Base-by-base conservation (phyloP, 345 rosid species). In the Adansonia digitata region DNA sequence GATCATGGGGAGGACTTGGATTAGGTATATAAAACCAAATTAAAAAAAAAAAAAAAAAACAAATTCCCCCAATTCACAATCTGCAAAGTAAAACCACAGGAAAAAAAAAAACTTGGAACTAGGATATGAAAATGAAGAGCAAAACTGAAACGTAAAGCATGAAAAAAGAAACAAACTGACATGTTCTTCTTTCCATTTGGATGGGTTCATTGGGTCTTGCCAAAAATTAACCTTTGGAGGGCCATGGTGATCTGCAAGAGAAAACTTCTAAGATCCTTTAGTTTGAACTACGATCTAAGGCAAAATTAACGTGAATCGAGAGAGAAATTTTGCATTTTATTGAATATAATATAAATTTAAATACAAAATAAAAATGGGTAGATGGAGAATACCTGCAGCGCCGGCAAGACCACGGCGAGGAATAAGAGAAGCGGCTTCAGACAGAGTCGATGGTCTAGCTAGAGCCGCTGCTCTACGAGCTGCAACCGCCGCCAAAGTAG, bases 161-260 rank as follows among this genome's bases (percentile, higher is more conserved):
- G 52, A n/a, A n/a, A 49, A 61, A 35, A 45, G 37, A 62, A 77
- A 37, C 43, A 52, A 29, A 86, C 91, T 86, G 62, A 92, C 98
- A 40, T 95, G 98, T 82, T 93, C 97, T 75, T 93, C 98, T 77
- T 95, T 95, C 98, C 99, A 95, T 72, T 88, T 86, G 61, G 93
- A 83, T 43, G 98, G 99, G 81, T 75, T 89, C 93, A 82, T 77
- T n/a, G 98, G 98, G 70, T 91, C 94, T 74, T 83, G 69, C 98
- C 98, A 95, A 75, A 77, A 79, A 77, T 93, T 91, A 74, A 93
- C 86, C 85, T 86, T 93, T 18, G 88, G 87, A 37, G 94, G 87
- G 57, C 94, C 98, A 81, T 89, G 98, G 85, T 89, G 97, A 87
- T 90, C 98, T 94, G 89, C 79, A 60, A 51, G 55, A 69, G 62